Percentiles rank a stretch among this genome's conserved stretches.
Conservation (phyloP, 805 yeast genomes). For the Candida pseudofarinosa region DNA sequence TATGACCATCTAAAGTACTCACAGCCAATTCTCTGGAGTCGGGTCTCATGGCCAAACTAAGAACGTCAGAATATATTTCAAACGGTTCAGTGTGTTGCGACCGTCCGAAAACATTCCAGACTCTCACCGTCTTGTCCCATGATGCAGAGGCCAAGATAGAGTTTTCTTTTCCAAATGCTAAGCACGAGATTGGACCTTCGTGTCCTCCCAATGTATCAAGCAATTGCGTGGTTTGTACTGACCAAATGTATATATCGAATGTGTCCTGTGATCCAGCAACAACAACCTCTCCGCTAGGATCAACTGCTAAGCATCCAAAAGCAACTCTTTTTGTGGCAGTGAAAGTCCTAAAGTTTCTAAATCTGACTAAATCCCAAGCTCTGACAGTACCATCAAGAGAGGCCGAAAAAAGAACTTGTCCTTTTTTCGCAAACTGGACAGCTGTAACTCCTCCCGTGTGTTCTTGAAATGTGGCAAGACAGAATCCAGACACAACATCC, state of each 20-base stretch:
- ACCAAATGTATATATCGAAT: conserved; percentile 92
- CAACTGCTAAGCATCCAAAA: conserved; percentile 86
- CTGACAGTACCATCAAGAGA: conserved; percentile 95
- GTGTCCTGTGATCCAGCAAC: conserved; percentile 92
- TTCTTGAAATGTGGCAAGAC: conserved; percentile 86
- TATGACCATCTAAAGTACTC: conserved; percentile 82
- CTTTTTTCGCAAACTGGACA: conserved; percentile 80
- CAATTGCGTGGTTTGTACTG: conserved; percentile 91
- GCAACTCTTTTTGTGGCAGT: conserved; percentile 88
- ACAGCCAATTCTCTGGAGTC: conserved; percentile 91
- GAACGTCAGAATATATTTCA: conserved; percentile 77
- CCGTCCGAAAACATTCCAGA: conserved; percentile 91
- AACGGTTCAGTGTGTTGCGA: conserved; percentile 88
- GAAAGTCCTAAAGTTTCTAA: conserved; percentile 90
- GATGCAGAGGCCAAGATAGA: conserved; percentile 81
- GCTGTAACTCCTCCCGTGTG: conserved; percentile 88
- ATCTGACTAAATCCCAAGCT: conserved; percentile 94
- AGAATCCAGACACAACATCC: conserved; percentile 92
- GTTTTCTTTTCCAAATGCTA: conserved; percentile 80
- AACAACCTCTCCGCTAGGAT: conserved; percentile 94
- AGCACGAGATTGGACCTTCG: conserved; percentile 88
- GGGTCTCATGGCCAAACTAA: conserved; percentile 80
- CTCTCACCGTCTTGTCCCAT: conserved; percentile 92
- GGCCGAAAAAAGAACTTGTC: conserved; percentile 86
- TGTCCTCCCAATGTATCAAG: conserved; percentile 88